Evolutionary conservation across 768 basidiomycete species (phyloP).

Genomic region (Hypsizygus marmoreus): DNA sequence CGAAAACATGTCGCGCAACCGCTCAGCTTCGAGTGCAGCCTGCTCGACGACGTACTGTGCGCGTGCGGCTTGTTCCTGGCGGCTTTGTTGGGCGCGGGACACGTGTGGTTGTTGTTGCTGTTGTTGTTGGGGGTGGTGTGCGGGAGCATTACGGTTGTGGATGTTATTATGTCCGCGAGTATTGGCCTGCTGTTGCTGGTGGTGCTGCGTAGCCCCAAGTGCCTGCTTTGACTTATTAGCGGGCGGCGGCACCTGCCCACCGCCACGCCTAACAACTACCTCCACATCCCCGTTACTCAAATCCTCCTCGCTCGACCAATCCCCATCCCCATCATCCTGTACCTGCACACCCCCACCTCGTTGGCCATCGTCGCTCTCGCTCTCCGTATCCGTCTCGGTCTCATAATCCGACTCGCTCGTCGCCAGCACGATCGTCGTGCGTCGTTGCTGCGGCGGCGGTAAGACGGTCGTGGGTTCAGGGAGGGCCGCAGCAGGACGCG

Average conservation of each 20-base stretch:
- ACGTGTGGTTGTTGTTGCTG: no score
- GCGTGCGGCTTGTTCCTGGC: conserved; percentile 23
- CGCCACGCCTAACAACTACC: conserved; percentile 13
- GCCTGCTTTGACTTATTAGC: no score
- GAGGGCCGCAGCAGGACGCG: conserved; percentile 23
- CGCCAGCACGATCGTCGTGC: conserved; percentile 48
- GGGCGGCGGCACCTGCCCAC: background rate
- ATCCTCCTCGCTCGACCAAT: conserved; percentile 68
- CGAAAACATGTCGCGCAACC: conserved; percentile 70
- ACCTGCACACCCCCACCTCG: no score
- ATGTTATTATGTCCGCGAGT: conserved; percentile 11
- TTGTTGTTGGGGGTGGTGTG: no score
- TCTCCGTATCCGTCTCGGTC: conserved; percentile 42
- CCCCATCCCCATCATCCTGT: conserved; percentile 28
- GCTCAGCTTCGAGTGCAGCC: conserved; percentile 64
- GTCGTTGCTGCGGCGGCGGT: conserved; percentile 24
- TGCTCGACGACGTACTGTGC: conserved; percentile 36
- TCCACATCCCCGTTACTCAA: conserved; percentile 39
- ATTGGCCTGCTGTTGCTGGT: background rate
- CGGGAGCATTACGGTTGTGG: no score
- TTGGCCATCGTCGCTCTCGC: conserved; percentile 12
- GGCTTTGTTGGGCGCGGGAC: conserved; percentile 23
- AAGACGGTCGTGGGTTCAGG: conserved; percentile 19
- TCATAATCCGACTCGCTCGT: conserved; percentile 60
- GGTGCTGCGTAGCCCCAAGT: background rate